These are phyloP conservation scores for Citrus sinensis DNA, from an alignment of 345 rosid species.

Conservation along the genomic window DVS_A1.0 CM039168.1:20188501-20189000, in stretches of 20 bases:
- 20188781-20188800: constrained; percentile 64
- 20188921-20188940: constrained; percentile 91
- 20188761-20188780: constrained; percentile 47
- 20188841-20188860: constrained; percentile 88
- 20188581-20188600: not conserved
- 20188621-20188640: constrained; percentile 35
- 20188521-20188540: not conserved
- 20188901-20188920: constrained; percentile 64
- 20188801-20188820: constrained; percentile 58
- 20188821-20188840: constrained; percentile 65
- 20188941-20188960: constrained; percentile 94
- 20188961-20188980: constrained; percentile 91
- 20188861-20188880: constrained; percentile 78
- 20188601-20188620: not conserved
- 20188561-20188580: not conserved
- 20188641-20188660: constrained; percentile 89
- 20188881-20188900: constrained; percentile 65
- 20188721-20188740: constrained; percentile 46
- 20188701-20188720: constrained; percentile 22
- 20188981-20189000: constrained; percentile 5
- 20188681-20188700: constrained; percentile 33
- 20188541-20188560: not conserved
- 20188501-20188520: not conserved
- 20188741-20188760: constrained; percentile 57
- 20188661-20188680: constrained; percentile 67